These are phyloP conservation scores for Polygonum maritimum DNA, from an alignment of 148 eudicot species.

Conservation along the genomic window DNA sequence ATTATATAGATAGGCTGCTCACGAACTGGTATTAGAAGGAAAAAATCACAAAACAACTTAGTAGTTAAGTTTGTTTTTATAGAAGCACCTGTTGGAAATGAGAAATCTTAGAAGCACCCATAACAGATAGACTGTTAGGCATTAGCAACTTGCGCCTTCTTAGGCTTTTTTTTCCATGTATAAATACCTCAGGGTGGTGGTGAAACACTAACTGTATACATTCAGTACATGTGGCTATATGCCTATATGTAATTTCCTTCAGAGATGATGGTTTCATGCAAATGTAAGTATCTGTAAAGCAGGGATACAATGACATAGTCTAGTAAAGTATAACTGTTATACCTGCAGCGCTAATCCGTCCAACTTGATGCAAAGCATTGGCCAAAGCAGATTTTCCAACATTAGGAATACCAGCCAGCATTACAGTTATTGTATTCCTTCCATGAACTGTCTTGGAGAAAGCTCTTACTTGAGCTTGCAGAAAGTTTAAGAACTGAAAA, in stretches of 20 bases:
- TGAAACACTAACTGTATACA: not conserved
- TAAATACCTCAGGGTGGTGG: not conserved
- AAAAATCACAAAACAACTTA: not conserved
- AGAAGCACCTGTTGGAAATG: not conserved
- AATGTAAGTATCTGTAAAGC: not conserved
- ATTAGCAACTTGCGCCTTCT: not conserved
- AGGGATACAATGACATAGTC: not conserved
- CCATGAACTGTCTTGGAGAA: constrained; percentile 29
- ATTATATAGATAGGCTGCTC: not conserved
- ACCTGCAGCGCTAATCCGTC: constrained; percentile 76
- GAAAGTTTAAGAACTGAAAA: constrained; percentile 56
- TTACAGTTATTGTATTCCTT: constrained; percentile 38
- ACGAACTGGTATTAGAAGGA: not conserved
- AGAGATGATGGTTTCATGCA: not conserved
- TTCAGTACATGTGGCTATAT: not conserved
- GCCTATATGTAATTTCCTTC: not conserved
- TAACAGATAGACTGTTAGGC: not conserved
- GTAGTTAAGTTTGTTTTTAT: not conserved
- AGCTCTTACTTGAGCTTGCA: constrained; percentile 59
- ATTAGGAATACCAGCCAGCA: constrained; percentile 74
- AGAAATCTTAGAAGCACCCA: not conserved
- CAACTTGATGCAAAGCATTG: constrained; percentile 75
- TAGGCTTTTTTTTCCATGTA: not conserved
- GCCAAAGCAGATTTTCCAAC: constrained; percentile 86
- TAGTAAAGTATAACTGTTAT: not conserved